These are phyloP conservation scores for Alisma plantagoaquatica DNA, from an alignment of 106 monocot genomes.

Conservation along the genomic window DNA sequence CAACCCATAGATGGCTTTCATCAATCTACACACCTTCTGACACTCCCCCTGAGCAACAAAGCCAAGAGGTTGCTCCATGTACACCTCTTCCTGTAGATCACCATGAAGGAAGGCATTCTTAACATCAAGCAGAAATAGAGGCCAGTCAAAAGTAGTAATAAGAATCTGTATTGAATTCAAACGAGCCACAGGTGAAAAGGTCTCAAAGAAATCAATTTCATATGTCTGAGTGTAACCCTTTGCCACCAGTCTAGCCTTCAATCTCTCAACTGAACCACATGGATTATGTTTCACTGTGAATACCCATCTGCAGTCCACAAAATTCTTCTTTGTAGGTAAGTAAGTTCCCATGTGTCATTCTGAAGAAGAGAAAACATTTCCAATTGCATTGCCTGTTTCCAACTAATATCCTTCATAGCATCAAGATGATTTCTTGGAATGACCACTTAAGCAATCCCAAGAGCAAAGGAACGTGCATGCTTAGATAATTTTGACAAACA, in stretches of 20 bases:
- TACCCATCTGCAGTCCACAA: neutral
- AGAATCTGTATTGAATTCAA: neutral
- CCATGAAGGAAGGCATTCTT: neutral
- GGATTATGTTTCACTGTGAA: slow-evolving; percentile 1
- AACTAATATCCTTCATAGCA: too few relatives aligned
- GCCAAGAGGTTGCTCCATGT: neutral
- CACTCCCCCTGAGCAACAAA: neutral
- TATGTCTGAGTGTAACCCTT: neutral
- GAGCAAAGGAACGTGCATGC: too few relatives aligned
- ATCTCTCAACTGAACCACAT: neutral
- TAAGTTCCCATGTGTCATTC: too few relatives aligned
- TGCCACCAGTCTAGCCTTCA: neutral
- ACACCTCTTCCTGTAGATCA: neutral
- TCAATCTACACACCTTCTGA: neutral
- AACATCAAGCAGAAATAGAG: neutral
- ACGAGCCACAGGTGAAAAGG: neutral
- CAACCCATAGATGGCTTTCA: too few relatives aligned
- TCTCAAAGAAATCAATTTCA: neutral
- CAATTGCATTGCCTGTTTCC: too few relatives aligned
- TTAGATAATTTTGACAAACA: too few relatives aligned
- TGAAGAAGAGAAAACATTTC: too few relatives aligned
- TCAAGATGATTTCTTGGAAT: too few relatives aligned
- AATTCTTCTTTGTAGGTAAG: neutral
- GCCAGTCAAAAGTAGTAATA: neutral
- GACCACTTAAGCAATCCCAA: too few relatives aligned